Evolutionary conservation across 345 rosid species (phyloP).

Genomic region (Populus simonii): DNA sequence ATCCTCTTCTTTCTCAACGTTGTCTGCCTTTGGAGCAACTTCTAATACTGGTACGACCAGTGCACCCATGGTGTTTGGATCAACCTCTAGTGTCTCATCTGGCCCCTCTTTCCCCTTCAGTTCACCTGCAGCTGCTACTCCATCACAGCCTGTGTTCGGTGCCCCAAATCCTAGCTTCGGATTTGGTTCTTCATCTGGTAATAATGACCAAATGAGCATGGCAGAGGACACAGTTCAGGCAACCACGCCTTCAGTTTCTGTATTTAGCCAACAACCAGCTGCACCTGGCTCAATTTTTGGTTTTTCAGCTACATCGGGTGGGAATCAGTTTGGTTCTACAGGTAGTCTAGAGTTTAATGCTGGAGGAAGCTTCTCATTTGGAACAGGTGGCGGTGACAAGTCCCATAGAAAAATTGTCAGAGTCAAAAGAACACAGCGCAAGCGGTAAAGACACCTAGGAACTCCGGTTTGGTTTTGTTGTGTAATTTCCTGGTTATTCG

Average conservation of each 20-base stretch:
- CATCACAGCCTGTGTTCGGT: slow-evolving; percentile 51
- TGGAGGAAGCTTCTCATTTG: slow-evolving; percentile 81
- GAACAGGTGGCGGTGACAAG: slow-evolving; percentile 70
- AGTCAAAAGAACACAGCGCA: slow-evolving; percentile 40
- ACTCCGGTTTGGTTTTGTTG: background rate
- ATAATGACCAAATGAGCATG: slow-evolving; percentile 75
- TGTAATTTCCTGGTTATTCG: background rate
- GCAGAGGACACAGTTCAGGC: slow-evolving; percentile 86
- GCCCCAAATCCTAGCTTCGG: slow-evolving; percentile 39
- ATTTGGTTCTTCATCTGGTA: slow-evolving; percentile 49
- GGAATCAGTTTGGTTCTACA: slow-evolving; percentile 11
- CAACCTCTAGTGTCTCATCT: slow-evolving; percentile 43
- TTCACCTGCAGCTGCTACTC: slow-evolving; percentile 41
- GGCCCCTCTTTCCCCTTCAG: slow-evolving; percentile 47
- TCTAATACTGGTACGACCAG: slow-evolving; percentile 34
- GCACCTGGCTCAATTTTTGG: slow-evolving; percentile 39
- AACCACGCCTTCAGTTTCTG: slow-evolving; percentile 36
- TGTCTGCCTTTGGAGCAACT: slow-evolving; percentile 49
- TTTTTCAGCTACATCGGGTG: slow-evolving; percentile 23
- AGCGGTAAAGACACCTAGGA: slow-evolving; percentile 36
- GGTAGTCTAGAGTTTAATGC: slow-evolving; percentile 57
- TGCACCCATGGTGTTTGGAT: slow-evolving; percentile 46
- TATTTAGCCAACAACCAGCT: slow-evolving; percentile 50
- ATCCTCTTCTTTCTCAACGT: slow-evolving; percentile 44
- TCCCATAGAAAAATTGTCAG: slow-evolving; percentile 49